These are phyloP conservation scores for Trapa bicornis DNA, from an alignment of 345 rosid genomes.

Conservation along the genomic window DNA sequence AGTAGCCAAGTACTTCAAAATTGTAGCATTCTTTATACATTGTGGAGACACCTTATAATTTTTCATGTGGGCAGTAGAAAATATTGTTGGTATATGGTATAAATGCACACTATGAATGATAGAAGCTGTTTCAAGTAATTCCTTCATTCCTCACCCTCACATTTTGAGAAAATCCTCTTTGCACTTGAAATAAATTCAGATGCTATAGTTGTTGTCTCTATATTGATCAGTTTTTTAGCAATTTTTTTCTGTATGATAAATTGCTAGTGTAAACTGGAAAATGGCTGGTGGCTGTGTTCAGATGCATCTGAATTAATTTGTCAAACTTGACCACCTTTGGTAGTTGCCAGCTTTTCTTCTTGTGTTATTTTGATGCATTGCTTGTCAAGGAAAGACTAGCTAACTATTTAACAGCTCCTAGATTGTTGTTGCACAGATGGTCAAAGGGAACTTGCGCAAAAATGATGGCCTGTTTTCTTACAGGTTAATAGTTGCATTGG, in stretches of 20 bases:
- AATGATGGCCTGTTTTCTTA: background rate
- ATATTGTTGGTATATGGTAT: background rate
- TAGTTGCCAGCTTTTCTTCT: background rate
- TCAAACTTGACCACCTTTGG: background rate
- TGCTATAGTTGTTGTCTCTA: background rate
- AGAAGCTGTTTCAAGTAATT: background rate
- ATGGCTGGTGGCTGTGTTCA: background rate
- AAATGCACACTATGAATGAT: background rate
- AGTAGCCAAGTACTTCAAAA: no score
- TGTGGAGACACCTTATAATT: background rate
- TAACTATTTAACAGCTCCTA: background rate
- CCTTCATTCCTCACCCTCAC: background rate
- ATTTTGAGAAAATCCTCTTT: background rate
- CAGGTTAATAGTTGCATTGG: constrained; percentile 68
- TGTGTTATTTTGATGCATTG: background rate
- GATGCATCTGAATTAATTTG: background rate
- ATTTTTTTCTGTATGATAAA: no score
- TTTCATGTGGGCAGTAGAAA: no score
- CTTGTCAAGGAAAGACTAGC: background rate
- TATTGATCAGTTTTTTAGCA: no score
- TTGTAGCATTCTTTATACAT: background rate
- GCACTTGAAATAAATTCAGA: background rate
- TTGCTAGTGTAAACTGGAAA: background rate
- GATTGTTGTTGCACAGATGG: background rate
- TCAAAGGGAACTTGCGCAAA: background rate